These are phyloP conservation scores for Tilletia horrida DNA, from an alignment of 1,284 basidiomycete genomes.

Conservation along the genomic window DNA sequence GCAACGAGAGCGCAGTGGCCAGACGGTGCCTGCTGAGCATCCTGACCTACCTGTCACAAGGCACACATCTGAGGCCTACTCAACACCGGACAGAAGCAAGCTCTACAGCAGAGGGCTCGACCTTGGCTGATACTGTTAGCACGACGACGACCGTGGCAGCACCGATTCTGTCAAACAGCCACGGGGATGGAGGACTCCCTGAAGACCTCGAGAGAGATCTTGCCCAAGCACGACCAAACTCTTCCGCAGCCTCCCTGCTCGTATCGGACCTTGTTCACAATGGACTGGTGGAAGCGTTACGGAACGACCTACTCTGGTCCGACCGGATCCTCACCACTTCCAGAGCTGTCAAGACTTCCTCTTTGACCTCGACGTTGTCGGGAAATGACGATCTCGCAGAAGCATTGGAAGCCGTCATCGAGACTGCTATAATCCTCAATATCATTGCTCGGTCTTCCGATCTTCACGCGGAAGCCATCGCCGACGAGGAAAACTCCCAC, in stretches of 20 bases:
- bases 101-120: not conserved
- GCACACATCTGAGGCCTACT: not conserved
- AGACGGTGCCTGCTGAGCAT: slow-evolving; percentile 9
- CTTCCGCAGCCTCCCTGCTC: slow-evolving; percentile 7
- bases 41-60: not conserved
- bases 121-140: too few species aligned
- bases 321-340: not conserved
- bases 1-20: not conserved
- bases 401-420: not conserved
- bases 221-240: not conserved
- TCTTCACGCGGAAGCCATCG: slow-evolving; percentile 4
- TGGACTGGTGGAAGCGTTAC: not conserved
- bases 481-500: not conserved
- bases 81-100: not conserved
- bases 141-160: not conserved
- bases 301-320: not conserved
- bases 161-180: not conserved
- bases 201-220: slow-evolving; percentile 4
- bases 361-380: not conserved
- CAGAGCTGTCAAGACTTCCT: not conserved
- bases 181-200: not conserved
- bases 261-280: not conserved
- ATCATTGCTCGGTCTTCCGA: slow-evolving; percentile 9
- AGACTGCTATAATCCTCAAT: not conserved
- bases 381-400: not conserved